phyloP scores from a whole-genome alignment of 148 eudicot genomes.

The Polygonum maritimum region DNA sequence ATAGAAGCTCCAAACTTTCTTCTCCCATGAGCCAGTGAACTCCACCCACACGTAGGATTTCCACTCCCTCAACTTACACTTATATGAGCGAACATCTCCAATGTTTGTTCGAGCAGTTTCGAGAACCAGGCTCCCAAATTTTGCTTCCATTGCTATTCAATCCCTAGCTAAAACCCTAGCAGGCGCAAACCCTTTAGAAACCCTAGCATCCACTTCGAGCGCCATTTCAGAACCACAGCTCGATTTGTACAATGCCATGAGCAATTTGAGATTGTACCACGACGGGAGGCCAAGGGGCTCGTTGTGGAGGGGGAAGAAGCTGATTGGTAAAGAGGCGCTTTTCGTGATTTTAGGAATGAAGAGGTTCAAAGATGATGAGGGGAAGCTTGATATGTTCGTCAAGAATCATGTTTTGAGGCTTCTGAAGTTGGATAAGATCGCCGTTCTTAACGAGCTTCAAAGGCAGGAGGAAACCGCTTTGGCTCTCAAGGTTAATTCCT shows the following conservation, averaged over 20 bases:
- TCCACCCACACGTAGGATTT: no score
- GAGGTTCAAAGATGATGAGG: constrained; percentile 59
- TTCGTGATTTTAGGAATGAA: constrained; percentile 60
- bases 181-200: neutral
- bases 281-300: constrained; percentile 96
- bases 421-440: constrained; percentile 73
- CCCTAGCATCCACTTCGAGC: neutral
- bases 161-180: constrained; percentile 7
- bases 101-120: constrained; percentile 27
- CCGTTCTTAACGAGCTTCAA: constrained; percentile 74
- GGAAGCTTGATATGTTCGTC: constrained; percentile 50
- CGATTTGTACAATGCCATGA: neutral
- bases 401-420: constrained; percentile 63
- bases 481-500: constrained; percentile 57
- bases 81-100: neutral
- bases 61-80: neutral
- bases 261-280: constrained; percentile 24
- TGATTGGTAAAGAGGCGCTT: constrained; percentile 86
- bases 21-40: neutral
- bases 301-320: constrained; percentile 81
- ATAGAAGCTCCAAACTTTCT: neutral
- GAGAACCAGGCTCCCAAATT: constrained; percentile 13
- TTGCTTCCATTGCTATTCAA: constrained; percentile 7
- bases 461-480: constrained; percentile 69
- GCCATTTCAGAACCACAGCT: neutral